phyloP scores from a whole-genome alignment of 192 early-diverging fungal species.

The Chytriomyces sp. region DNA sequence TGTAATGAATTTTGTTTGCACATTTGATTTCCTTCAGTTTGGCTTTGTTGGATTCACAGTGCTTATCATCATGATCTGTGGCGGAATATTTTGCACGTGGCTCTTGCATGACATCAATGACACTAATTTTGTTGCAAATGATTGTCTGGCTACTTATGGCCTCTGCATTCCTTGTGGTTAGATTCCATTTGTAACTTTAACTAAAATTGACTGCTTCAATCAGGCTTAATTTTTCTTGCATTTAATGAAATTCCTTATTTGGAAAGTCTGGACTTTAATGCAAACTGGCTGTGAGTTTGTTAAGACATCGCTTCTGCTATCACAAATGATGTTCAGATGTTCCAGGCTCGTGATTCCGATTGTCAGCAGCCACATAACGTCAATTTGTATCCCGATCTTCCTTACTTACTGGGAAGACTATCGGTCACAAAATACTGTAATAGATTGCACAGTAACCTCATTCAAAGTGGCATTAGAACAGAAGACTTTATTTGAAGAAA shows the following conservation, averaged over 20 bases:
- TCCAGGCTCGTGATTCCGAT: not conserved
- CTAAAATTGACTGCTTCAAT: not conserved
- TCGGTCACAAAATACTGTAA: not conserved
- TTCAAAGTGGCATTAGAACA: constrained; percentile 2
- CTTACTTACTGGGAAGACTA: not conserved
- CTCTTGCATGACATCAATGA: not conserved
- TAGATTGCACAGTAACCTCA: not conserved
- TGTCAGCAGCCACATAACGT: not conserved
- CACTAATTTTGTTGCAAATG: not conserved
- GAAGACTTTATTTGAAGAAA: not conserved
- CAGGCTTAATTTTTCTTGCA: not conserved
- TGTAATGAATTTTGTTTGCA: not conserved
- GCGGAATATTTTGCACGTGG: not conserved
- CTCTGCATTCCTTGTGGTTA: not conserved
- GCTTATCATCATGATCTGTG: not conserved
- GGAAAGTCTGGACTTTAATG: not conserved
- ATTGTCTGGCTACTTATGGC: not conserved
- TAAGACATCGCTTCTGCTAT: not conserved
- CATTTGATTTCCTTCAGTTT: constrained; percentile 4
- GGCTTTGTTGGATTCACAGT: not conserved
- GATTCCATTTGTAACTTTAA: not conserved
- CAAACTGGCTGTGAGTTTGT: constrained; percentile 5
- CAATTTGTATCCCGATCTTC: not conserved
- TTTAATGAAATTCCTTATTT: not conserved
- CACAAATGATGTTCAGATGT: not conserved